Evolutionary conservation across 1,139 yeast species (phyloP).

Genomic region (Suhomyces yuchorum): DNA sequence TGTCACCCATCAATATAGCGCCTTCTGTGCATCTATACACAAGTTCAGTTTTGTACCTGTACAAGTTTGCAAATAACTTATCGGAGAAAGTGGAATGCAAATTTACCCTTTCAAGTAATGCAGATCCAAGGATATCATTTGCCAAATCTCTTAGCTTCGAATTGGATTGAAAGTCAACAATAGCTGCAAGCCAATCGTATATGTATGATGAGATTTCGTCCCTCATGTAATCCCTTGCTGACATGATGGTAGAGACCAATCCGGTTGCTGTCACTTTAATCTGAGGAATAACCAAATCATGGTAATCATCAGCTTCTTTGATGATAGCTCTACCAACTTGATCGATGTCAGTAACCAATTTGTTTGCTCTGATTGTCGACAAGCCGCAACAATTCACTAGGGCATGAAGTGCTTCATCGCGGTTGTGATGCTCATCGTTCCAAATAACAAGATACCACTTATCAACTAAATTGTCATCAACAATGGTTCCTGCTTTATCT

Average conservation of each 20-base stretch:
- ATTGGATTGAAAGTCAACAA: slow-evolving; percentile 34
- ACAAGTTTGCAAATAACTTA: slow-evolving; percentile 17
- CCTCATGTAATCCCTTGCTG: slow-evolving; percentile 50
- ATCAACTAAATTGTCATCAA: slow-evolving; percentile 30
- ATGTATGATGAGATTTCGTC: slow-evolving; percentile 48
- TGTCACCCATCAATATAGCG: slow-evolving; percentile 26
- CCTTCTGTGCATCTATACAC: slow-evolving; percentile 30
- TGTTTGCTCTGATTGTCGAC: slow-evolving; percentile 28
- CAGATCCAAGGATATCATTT: slow-evolving; percentile 26
- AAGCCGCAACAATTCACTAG: slow-evolving; percentile 39
- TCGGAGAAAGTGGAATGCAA: slow-evolving; percentile 33
- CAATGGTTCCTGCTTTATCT: slow-evolving; percentile 31
- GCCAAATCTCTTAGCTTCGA: slow-evolving; percentile 28
- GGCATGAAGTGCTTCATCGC: slow-evolving; percentile 47
- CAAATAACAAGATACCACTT: slow-evolving; percentile 56
- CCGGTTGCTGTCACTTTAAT: slow-evolving; percentile 49
- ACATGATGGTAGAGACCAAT: slow-evolving; percentile 55
- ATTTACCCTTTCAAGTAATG: slow-evolving; percentile 32
- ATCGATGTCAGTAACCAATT: slow-evolving; percentile 39
- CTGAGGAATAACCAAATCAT: slow-evolving; percentile 27
- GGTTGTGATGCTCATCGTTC: slow-evolving; percentile 75
- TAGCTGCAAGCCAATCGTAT: slow-evolving; percentile 52
- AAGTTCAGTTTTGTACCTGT: background rate
- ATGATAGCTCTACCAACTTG: slow-evolving; percentile 34
- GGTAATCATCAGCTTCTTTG: slow-evolving; percentile 21